Evolutionary conservation across 495 filamentous ascomycete genomes (phyloP).

Genomic region (Aspergillus avenaceus): DNA sequence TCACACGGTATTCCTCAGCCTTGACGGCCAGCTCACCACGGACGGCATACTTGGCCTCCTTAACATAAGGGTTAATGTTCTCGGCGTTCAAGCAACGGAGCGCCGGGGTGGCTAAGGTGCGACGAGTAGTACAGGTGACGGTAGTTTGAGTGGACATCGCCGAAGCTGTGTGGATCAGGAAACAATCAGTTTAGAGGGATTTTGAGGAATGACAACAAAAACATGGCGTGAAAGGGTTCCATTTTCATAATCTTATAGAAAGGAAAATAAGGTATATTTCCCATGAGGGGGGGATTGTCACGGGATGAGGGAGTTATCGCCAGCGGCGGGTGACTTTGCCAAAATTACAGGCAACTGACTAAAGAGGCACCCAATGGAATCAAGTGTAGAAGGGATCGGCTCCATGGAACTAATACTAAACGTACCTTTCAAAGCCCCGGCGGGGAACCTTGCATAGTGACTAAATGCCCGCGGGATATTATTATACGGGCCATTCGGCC

Average conservation of each 20-base stretch:
- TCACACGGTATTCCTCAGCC: conserved; percentile 81
- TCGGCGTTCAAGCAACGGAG: conserved; percentile 65
- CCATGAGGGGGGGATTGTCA: conserved; percentile 13
- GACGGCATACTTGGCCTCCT: conserved; percentile 88
- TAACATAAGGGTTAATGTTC: conserved; percentile 89
- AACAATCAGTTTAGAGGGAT: too few species aligned
- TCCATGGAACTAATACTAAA: conserved; percentile 21
- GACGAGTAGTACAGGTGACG: conserved; percentile 23
- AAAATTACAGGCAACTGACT: conserved; percentile 1
- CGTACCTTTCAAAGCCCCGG: conserved; percentile 24
- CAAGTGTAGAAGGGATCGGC: conserved; percentile 5
- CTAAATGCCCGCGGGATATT: conserved; percentile 10
- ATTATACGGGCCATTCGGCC: conserved; percentile 26
- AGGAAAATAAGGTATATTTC: not conserved
- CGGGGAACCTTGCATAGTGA: conserved; percentile 21
- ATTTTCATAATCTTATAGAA: conserved; percentile 12
- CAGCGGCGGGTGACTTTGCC: conserved; percentile 1
- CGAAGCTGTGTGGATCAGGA: conserved; percentile 6
- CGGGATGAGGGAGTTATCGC: conserved; percentile 8
- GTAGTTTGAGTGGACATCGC: conserved; percentile 35
- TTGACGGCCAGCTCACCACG: conserved; percentile 89
- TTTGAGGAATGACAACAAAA: too few species aligned
- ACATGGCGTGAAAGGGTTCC: conserved; percentile 3
- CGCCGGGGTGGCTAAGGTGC: conserved; percentile 54
- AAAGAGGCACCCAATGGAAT: conserved; percentile 2